Base-by-base conservation (phyloP, 2,329 filamentous ascomycete species). In the Alternaria triticimaculans region DNA sequence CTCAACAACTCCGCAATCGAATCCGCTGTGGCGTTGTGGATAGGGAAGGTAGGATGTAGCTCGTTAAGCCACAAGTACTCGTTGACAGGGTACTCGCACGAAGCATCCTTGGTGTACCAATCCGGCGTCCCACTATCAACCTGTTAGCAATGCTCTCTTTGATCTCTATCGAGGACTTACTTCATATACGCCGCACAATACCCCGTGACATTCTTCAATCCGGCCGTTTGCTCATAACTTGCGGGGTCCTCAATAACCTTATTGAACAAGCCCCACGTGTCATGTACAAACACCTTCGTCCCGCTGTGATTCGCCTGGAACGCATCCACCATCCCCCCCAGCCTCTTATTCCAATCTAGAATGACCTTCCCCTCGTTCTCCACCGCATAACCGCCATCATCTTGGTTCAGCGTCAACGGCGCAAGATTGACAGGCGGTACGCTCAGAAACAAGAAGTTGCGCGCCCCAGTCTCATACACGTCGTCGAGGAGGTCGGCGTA, bases 41-140 rank as follows among this genome's bases (percentile, higher is more conserved):
- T 84, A 0, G 87, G 84, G 72, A 86, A 88, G 0, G 88, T 90
- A n/a, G 89, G 88, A 72, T 90, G 89, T 66, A 90, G 74, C 43
- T 76, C 82, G 69, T 90, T 90, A 28, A 90, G 79, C 88, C 88
- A 90, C 69, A 90, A 85, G 73, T 90, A 90, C 77, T 90, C 79
- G 71, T 90, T 86, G 3, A 89, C 87, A 0, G 86, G 80, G 48
- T 87, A 76, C 2, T 81, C 80, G 72, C 88, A 90, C 51, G 80
- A 82, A 18, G 72, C 61, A 44, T 79, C 68, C n/a, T 74, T 76
- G 2, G 78, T 79, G 56, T 82, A 78, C 76, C 78, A 80, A 1
- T 66, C 73, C 3, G 79, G 73, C 1, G 81, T 80, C 4, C 80
- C 81, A 63, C 78, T 81, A 28, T 44, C 5, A 41, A 9, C 23